Evolutionary conservation across 2,329 filamentous ascomycete genomes (phyloP), one percentile per base, ranked within the genome.

Genomic region (Venturia carpophila): DNA sequence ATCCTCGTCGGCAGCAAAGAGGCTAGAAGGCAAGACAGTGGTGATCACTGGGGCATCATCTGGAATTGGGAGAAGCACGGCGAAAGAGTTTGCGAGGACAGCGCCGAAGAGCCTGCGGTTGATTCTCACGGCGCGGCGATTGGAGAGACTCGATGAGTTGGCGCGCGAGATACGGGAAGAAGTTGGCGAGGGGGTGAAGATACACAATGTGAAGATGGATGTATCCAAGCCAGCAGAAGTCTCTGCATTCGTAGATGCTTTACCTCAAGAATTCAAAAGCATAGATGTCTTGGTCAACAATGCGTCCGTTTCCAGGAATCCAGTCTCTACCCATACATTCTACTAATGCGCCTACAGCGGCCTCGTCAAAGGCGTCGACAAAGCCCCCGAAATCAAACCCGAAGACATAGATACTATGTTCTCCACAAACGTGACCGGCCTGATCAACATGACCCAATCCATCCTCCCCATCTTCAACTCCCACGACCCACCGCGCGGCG

Each of bases 381-480:
- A 89, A 73, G 91, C 92, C 1, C 92, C 92, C 24, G 84, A 90
- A 45, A 97, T 99, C 73, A 83, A 82, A n/a, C 82, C 90, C 71
- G 87, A 87, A 66, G 93, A 99, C 78, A 89, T 97, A 71, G 82
- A 89, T 71, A 73, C 87, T 74, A 97, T 97, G 92, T 91, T 97
- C 74, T 79, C 84, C 60, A 97, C 94, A 67, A 99, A 99, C 75
- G 92, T 97, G 63, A 94, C 89, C 1, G 94, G 94, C 41, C 82
- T 99, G 41, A 94, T 99, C 80, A 90, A 93, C 80, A 91, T 97
- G 89, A 97, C 94, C 0, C 94, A 99, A 80, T 90, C 90, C 60
- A 82, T 97, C 67, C 79, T 97, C n/a, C 86, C 90, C 63, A 86
- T 92, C 74, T 95, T 92, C 82, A 88, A 91, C 76, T 81, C 84